These are phyloP conservation scores for Fusarium azukiicola DNA, from an alignment of 2,329 filamentous ascomycete species.

Conservation along the genomic window DNA sequence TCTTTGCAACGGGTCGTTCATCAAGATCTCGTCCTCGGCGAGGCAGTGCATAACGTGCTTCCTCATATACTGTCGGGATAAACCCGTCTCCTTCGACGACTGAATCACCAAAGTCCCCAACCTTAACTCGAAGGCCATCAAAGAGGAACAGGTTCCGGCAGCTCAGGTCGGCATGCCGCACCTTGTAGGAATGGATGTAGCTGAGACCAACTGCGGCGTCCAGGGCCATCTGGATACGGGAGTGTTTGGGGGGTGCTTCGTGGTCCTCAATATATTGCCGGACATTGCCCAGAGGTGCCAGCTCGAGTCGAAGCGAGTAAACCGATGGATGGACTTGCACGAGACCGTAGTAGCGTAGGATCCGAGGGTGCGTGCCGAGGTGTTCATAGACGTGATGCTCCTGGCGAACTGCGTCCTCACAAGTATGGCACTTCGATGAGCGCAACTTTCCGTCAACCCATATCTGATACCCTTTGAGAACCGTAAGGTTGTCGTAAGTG, in stretches of 20 bases:
- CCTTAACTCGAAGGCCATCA: conserved; percentile 19
- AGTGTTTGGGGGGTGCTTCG: background rate
- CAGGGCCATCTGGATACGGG: conserved; percentile 20
- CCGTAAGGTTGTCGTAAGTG: background rate
- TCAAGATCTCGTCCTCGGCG: conserved; percentile 11
- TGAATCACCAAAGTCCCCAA: conserved; percentile 24
- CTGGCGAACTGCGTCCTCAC: background rate
- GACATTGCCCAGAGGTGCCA: conserved; percentile 11
- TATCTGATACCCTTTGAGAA: background rate
- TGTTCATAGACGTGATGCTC: background rate
- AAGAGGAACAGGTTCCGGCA: conserved; percentile 27
- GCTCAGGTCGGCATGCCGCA: conserved; percentile 16
- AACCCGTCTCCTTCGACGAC: conserved; percentile 7
- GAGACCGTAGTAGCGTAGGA: conserved; percentile 1
- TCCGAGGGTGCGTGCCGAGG: background rate
- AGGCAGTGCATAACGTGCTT: conserved; percentile 20
- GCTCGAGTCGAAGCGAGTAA: conserved; percentile 8
- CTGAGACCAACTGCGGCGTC: conserved; percentile 20
- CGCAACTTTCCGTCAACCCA: background rate
- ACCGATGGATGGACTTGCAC: conserved; percentile 5
- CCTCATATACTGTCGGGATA: background rate
- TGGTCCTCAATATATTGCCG: conserved; percentile 6
- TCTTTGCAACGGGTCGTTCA: background rate
- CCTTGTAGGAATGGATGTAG: conserved; percentile 17
- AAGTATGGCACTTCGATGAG: background rate